These are phyloP conservation scores for Stemphylium lycopersici DNA, from an alignment of 2,329 filamentous ascomycete species.

Conservation along the genomic window DNA sequence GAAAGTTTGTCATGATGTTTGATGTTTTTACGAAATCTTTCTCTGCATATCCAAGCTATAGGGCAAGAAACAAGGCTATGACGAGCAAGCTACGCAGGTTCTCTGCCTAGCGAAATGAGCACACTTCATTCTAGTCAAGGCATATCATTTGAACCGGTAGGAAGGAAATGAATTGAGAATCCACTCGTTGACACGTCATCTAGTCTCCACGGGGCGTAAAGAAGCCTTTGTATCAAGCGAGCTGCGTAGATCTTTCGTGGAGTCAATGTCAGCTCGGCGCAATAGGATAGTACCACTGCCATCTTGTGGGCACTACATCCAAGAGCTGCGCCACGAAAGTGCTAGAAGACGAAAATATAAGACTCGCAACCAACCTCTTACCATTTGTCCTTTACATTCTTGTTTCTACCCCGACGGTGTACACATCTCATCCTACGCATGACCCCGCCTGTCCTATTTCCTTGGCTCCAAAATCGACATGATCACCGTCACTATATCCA, in stretches of 20 bases:
- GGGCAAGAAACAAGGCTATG: no score
- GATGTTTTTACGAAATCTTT: not conserved
- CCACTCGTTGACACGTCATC: not conserved
- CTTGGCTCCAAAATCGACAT: not conserved
- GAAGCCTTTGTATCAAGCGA: not conserved
- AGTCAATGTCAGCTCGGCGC: not conserved
- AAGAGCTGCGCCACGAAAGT: not conserved
- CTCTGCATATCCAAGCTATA: no score
- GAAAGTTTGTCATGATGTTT: not conserved
- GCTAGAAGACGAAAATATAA: not conserved
- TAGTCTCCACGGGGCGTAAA: not conserved
- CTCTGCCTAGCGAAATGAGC: no score
- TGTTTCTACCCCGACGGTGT: not conserved
- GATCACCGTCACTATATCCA: not conserved
- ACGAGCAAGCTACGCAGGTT: no score
- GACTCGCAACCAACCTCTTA: not conserved
- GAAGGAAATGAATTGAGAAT: no score
- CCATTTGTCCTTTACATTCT: not conserved
- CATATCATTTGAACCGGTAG: no score
- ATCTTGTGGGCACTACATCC: not conserved
- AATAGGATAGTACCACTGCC: not conserved
- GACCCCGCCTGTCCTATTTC: not conserved
- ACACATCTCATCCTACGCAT: not conserved
- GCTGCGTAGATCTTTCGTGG: not conserved
- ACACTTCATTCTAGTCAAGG: no score